Evolutionary conservation across 2,329 filamentous ascomycete species (phyloP).

Genomic region (Fusarium luffae): DNA sequence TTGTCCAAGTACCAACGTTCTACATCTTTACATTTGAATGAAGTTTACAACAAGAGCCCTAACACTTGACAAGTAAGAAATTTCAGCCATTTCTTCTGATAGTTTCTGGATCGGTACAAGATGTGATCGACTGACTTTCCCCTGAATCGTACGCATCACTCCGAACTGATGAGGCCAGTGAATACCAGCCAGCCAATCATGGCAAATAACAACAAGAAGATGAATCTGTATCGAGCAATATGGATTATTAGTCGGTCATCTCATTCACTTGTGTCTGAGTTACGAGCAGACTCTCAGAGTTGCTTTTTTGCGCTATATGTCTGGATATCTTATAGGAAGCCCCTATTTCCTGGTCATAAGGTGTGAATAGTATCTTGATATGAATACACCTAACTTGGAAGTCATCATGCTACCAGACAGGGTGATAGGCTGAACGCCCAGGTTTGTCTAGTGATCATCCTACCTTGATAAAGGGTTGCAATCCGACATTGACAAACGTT

Average conservation of each 20-base stretch:
- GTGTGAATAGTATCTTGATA: not conserved
- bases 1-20: not conserved
- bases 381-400: not conserved
- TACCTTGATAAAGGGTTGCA: not conserved
- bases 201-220: not conserved
- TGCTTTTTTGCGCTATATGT: not conserved
- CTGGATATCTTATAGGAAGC: not conserved
- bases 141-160: not conserved
- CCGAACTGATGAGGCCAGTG: not conserved
- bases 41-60: no score
- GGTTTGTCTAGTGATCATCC: not conserved
- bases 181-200: not conserved
- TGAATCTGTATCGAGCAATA: accelerated
- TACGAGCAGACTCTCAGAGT: not conserved
- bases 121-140: not conserved
- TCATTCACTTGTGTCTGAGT: not conserved
- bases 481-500: not conserved
- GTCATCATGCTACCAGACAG: no score
- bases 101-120: not conserved
- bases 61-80: accelerated
- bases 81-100: no score
- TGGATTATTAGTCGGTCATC: not conserved
- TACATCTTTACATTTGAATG: not conserved
- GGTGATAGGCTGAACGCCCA: no score
- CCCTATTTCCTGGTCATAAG: not conserved